phyloP scores from a whole-genome alignment of 192 early-diverging fungal species.

The Coemansia sp. region DNA sequence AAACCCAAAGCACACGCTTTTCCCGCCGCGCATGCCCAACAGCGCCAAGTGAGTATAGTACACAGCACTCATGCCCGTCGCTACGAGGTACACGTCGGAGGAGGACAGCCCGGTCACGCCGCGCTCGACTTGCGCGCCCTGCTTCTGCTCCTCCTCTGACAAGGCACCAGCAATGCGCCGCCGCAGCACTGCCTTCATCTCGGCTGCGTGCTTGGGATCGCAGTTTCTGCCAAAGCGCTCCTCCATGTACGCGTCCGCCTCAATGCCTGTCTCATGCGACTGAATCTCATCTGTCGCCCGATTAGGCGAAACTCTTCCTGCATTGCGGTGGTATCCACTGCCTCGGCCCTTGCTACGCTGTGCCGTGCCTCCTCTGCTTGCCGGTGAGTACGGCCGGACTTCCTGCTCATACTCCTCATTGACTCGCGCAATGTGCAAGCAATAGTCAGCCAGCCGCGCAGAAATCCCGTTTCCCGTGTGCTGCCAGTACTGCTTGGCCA shows the following conservation, averaged over 20 bases:
- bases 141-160: slow-evolving; percentile 43
- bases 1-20: slow-evolving; percentile 93
- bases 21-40: slow-evolving; percentile 51
- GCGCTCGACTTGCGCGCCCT: slow-evolving; percentile 49
- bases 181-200: slow-evolving; percentile 71
- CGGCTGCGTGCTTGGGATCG: slow-evolving; percentile 62
- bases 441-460: slow-evolving; percentile 82
- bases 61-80: slow-evolving; percentile 93
- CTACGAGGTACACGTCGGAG: slow-evolving; percentile 83
- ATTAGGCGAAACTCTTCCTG: background rate
- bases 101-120: slow-evolving; percentile 61
- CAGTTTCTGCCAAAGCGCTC: slow-evolving; percentile 94
- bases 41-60: slow-evolving; percentile 79
- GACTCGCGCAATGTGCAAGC: slow-evolving; percentile 67
- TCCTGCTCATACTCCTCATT: slow-evolving; percentile 47
- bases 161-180: slow-evolving; percentile 84
- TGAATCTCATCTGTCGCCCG: slow-evolving; percentile 1
- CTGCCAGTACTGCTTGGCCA: slow-evolving; percentile 97
- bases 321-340: background rate
- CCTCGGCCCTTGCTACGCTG: background rate
- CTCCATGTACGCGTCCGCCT: slow-evolving; percentile 70
- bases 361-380: slow-evolving; percentile 2
- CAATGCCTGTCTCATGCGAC: slow-evolving; percentile 28
- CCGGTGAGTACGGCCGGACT: slow-evolving; percentile 10
- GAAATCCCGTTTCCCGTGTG: slow-evolving; percentile 89